phyloP scores from a whole-genome alignment of 164 flowering plant species.

The Tetracentron sinense region DNA sequence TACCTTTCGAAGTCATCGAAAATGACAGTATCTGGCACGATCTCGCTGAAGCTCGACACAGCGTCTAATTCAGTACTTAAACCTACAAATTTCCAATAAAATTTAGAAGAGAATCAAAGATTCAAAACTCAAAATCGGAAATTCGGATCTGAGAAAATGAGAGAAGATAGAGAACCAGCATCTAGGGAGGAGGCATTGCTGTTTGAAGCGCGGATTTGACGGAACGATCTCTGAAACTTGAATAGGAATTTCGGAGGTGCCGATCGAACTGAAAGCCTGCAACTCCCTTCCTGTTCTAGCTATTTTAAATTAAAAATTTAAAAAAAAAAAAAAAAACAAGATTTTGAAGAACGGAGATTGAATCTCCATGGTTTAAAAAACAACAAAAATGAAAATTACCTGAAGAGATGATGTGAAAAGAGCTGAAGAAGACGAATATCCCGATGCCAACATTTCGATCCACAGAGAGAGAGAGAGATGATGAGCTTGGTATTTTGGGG shows the following conservation, averaged over 20 bases:
- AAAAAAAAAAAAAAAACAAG: neutral
- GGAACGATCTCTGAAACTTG: conserved; percentile 32
- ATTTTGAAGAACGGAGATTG: neutral
- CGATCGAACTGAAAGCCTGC: conserved; percentile 29
- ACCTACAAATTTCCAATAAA: conserved; percentile 32
- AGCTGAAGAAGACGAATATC: conserved; percentile 46
- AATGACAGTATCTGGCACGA: conserved; percentile 94
- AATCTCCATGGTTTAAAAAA: neutral
- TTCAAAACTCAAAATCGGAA: neutral
- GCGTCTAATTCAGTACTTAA: conserved; percentile 69
- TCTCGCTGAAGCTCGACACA: conserved; percentile 77
- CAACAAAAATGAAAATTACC: conserved; percentile 18
- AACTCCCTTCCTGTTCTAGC: conserved; percentile 23
- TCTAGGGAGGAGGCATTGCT: conserved; percentile 57
- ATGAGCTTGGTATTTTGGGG: too few species aligned
- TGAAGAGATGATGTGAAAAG: conserved; percentile 37
- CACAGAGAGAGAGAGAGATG: neutral
- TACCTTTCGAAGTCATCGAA: conserved; percentile 94
- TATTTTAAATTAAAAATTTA: neutral
- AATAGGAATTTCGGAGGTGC: conserved; percentile 24
- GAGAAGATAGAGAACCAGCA: conserved; percentile 32
- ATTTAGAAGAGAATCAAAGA: neutral
- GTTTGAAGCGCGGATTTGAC: conserved; percentile 50
- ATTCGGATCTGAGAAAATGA: neutral
- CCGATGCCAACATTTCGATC: conserved; percentile 41